Evolutionary conservation across 1,284 basidiomycete species (phyloP).

Genomic region (Termitomyces sp.): DNA sequence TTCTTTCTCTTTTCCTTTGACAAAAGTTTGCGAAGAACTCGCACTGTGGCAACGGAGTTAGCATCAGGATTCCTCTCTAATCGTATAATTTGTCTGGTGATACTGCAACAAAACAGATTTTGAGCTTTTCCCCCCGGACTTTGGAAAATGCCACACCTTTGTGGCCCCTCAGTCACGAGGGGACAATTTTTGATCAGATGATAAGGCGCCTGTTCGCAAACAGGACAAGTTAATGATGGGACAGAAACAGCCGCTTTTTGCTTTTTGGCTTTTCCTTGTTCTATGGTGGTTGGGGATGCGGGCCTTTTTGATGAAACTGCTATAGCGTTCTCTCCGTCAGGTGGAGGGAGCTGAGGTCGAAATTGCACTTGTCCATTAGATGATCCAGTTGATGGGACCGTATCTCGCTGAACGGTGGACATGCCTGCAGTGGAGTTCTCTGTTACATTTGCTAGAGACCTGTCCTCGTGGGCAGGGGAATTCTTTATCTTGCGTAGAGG

Average conservation of each 20-base stretch:
- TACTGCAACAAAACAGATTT: conserved; percentile 23
- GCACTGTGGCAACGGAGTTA: conserved; percentile 32
- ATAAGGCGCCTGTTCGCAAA: conserved; percentile 40
- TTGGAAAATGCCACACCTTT: conserved; percentile 35
- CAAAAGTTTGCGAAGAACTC: conserved; percentile 41
- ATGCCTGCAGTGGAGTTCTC: not conserved
- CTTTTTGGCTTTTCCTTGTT: conserved; percentile 33
- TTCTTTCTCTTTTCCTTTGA: conserved; percentile 37
- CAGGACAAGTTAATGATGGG: conserved; percentile 30
- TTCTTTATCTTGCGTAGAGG: conserved; percentile 35
- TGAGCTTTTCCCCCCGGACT: not conserved
- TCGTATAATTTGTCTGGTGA: conserved; percentile 42
- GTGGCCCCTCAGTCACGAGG: conserved; percentile 41
- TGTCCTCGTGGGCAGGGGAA: not conserved
- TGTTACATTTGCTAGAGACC: not conserved
- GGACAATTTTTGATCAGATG: conserved; percentile 47
- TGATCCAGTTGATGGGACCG: not conserved
- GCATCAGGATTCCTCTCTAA: conserved; percentile 41
- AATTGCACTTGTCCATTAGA: not conserved
- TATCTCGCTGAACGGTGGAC: not conserved
- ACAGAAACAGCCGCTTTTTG: conserved; percentile 23
- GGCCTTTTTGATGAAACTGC: conserved; percentile 25
- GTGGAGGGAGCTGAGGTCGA: not conserved
- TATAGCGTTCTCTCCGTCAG: conserved; percentile 12
- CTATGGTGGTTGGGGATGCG: conserved; percentile 16